phyloP scores from a whole-genome alignment of 2,329 filamentous ascomycete genomes.

The Fusarium sp. region DNA sequence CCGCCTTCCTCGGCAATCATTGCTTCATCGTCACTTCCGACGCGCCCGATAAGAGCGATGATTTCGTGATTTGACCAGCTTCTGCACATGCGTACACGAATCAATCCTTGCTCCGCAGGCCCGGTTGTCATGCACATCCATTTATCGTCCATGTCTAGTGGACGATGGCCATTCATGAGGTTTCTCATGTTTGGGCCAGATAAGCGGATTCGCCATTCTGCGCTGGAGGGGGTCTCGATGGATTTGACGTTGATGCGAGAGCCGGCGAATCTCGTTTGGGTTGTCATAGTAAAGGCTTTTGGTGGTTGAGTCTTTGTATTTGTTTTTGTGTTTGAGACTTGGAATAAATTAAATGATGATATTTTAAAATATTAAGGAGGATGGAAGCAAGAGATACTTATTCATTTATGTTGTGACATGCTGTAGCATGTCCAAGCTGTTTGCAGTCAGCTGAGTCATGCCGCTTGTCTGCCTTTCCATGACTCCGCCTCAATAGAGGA shows the following conservation, averaged over 20 bases:
- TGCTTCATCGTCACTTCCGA: not conserved
- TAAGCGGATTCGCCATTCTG: conserved; percentile 10
- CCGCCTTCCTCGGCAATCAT: conserved; percentile 6
- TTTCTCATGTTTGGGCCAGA: conserved; percentile 21
- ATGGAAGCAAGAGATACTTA: not conserved
- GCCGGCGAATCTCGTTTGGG: not conserved
- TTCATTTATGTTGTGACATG: not conserved
- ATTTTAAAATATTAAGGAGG: not conserved
- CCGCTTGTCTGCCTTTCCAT: not conserved
- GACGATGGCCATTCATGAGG: conserved; percentile 12
- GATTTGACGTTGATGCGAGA: not conserved
- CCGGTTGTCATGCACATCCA: conserved; percentile 11
- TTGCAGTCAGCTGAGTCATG: not conserved
- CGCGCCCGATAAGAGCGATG: conserved; percentile 1
- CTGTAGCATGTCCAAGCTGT: not conserved
- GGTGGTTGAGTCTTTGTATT: not conserved
- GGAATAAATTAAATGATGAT: accelerated
- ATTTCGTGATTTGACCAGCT: conserved; percentile 17
- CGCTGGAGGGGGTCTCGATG: not conserved
- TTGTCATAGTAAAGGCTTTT: not conserved
- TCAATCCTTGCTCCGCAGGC: conserved; percentile 4
- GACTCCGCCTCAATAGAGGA: not conserved
- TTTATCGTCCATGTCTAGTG: conserved; percentile 22
- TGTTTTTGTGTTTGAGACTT: not conserved
- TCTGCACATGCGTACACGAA: conserved; percentile 12